Conservation (phyloP, 192 early-diverging fungal species). For the Podila epigama region DNA sequence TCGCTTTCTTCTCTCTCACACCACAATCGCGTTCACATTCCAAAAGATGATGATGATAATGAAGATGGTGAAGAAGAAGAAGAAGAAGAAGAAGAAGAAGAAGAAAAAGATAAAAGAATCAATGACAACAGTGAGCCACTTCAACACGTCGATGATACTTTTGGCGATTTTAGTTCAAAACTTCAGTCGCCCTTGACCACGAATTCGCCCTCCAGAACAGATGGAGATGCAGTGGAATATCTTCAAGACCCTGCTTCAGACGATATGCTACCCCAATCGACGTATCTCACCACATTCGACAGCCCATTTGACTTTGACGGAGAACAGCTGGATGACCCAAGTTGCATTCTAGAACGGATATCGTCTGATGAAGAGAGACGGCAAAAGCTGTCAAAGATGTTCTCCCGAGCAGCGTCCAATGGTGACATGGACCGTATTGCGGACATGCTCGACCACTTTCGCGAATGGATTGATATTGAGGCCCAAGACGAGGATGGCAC, state of each 20-base stretch:
- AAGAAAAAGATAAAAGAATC: no score
- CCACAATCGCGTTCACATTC: not conserved
- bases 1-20: not conserved
- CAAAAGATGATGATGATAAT: no score
- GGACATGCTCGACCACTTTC: slow-evolving; percentile 64
- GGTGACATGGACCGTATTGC: slow-evolving; percentile 70
- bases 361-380: slow-evolving; percentile 59
- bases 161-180: no score
- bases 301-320: slow-evolving; percentile 18
- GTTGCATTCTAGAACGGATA: slow-evolving; percentile 7
- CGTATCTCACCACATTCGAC: not conserved
- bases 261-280: not conserved
- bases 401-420: slow-evolving; percentile 75
- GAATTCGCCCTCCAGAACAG: no score
- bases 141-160: no score
- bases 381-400: slow-evolving; percentile 62
- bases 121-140: no score
- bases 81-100: not conserved
- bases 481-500: slow-evolving; percentile 85
- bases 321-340: slow-evolving; percentile 30
- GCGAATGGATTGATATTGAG: slow-evolving; percentile 76
- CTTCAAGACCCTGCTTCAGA: no score
- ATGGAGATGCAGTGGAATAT: no score
- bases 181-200: no score
- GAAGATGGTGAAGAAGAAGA: not conserved